Evolutionary conservation across 345 rosid genomes (phyloP).

Genomic region (Cardiospermum halicacabum): DNA sequence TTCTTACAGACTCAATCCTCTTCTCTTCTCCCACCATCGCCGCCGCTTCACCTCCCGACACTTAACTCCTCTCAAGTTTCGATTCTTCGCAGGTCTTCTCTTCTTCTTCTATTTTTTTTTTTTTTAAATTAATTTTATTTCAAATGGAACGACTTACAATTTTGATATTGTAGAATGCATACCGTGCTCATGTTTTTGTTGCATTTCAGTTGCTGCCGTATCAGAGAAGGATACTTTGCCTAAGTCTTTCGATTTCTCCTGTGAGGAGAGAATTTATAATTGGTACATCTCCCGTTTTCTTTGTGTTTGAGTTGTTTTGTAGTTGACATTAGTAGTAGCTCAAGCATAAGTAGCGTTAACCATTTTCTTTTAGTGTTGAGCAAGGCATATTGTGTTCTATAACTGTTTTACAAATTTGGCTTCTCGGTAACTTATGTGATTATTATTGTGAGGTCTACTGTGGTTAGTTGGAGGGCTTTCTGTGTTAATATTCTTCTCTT

Average conservation of each 20-base stretch:
- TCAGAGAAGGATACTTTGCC: conserved; percentile 53
- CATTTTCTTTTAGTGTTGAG: no score
- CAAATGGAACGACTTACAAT: no score
- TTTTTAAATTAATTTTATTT: not conserved
- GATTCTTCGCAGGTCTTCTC: conserved; percentile 39
- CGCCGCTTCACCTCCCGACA: conserved; percentile 31
- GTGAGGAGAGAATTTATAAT: conserved; percentile 86
- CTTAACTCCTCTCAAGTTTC: conserved; percentile 10
- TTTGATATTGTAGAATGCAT: not conserved
- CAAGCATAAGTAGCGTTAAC: no score
- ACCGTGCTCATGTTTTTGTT: not conserved
- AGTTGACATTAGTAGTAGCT: no score
- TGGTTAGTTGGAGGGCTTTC: no score
- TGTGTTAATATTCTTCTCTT: no score
- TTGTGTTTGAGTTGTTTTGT: no score
- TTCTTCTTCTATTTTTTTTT: not conserved
- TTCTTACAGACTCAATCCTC: conserved; percentile 61
- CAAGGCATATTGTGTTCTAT: no score
- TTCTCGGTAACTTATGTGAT: no score
- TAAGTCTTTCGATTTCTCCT: conserved; percentile 80
- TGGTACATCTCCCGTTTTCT: conserved; percentile 48
- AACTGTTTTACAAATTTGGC: no score
- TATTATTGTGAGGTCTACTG: no score
- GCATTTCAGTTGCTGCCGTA: conserved; percentile 57
- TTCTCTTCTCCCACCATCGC: conserved; percentile 47